Evolutionary conservation across 805 yeast genomes (phyloP), one percentile per base, ranked within the genome.

Genomic region (Millerozyma acaciae): DNA sequence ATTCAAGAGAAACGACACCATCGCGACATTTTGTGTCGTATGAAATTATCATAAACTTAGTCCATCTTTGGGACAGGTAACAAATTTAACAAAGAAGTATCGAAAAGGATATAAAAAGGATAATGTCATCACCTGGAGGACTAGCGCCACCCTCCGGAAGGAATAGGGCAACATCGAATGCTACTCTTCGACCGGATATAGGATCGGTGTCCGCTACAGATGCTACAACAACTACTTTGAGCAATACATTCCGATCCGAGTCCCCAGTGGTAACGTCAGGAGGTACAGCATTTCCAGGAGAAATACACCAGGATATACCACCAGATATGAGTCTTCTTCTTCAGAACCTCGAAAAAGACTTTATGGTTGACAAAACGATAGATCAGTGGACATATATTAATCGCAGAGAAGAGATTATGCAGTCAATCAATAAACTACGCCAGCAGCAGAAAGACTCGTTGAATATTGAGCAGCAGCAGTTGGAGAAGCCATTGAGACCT

Each of bases 401-500:
- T 35, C 38, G 69, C 27, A 45, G 73, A 39, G 73, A 67, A 46
- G 69, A 67, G 38, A 64, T 67, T 40, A 60, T 67, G 62, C 59
- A 54, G 28, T 47, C 50, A 34, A 62, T 67, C 22, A 54, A 52
- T 36, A 47, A 48, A 28, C 37, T 65, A 18, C 70, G 62, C 34
- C 62, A 60, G 40, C 59, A 51, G 26, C 58, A 50, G 30, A 47
- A 51, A 17, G 43, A 50, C 14, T 42, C 42, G 12, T 42, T 50
- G 15, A 45, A 52, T 35, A 35, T 64, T 35, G 55, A 56, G 34
- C 60, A 61, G 16, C 45, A 47, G 13, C 62, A 57, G 20, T 51
- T 79, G 12, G 84, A 80, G 46, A 62, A 63, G 39, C 81, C 93
- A 21, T 56, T 84, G 20, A 78, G 73, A 37, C 90, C 88, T 1